These are phyloP conservation scores for Blechomonas ayalai DNA, from an alignment of 208 protist species.

Conservation along the genomic window DNA sequence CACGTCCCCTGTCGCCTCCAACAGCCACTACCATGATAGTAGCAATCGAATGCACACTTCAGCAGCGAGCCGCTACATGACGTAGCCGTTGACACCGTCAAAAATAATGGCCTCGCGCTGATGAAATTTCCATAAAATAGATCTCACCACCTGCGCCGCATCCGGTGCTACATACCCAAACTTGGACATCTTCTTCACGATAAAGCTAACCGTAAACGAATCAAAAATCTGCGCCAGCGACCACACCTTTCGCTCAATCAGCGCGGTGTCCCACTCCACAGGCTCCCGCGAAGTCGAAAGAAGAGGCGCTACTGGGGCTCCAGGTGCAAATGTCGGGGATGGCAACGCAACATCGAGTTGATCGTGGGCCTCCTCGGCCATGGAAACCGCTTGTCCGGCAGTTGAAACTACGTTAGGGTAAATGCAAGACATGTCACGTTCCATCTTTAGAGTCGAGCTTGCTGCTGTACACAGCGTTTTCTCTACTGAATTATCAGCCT, in stretches of 20 bases:
- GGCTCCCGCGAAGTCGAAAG: neutral
- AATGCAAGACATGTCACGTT: neutral
- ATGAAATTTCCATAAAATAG: slow-evolving; percentile 58
- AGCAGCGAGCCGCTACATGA: slow-evolving; percentile 35
- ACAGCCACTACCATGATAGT: no score
- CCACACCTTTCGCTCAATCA: slow-evolving; percentile 54
- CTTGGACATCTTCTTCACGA: slow-evolving; percentile 71
- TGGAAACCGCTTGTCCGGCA: neutral
- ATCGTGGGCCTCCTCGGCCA: neutral
- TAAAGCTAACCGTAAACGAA: slow-evolving; percentile 62
- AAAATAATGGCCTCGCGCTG: slow-evolving; percentile 74
- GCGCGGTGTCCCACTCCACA: slow-evolving; percentile 9
- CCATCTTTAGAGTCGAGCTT: neutral
- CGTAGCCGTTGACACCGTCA: slow-evolving; percentile 75
- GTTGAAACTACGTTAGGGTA: neutral
- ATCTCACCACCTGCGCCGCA: slow-evolving; percentile 33
- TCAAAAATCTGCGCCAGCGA: slow-evolving; percentile 76
- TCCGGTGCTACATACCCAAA: slow-evolving; percentile 45
- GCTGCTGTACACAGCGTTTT: neutral
- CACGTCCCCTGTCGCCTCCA: no score
- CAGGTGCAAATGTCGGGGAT: neutral
- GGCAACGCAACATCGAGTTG: neutral
- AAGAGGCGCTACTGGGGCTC: neutral
- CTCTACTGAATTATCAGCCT: no score
- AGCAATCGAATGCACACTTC: no score